Evolutionary conservation across 768 basidiomycete genomes (phyloP), one percentile per base, ranked within the genome.

Genomic region (Naganishia vishniacii): DNA sequence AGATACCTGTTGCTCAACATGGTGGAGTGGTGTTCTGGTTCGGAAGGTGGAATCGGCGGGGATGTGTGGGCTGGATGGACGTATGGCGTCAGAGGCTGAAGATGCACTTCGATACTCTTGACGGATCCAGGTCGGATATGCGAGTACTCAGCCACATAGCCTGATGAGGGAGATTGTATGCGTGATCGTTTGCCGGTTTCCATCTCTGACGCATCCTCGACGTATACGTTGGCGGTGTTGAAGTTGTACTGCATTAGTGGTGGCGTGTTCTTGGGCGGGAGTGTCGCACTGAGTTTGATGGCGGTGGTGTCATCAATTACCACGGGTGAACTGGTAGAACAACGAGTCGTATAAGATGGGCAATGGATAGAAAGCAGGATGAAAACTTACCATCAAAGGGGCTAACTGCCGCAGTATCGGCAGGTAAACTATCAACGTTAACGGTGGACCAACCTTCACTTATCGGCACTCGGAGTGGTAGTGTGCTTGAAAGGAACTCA

Each of bases 1-100:
- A 56, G 37, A 26, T 37, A 56, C 53, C 53, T 23, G 23, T 56
- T 34, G 37, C 53, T 56, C 53, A 56, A 40, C 53, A 56, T 56
- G n/a, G 53, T 26, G 12, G 53, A 56, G 13, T 56, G 53, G 20
- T 37, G 37, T 40, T 56, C 53, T 11, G 53, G 34, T 56, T 23
- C 23, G 15, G 53, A 40, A 23, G 37, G 28, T 23, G 53, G 53
- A 40, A 56, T 56, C 5, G 53, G 53, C 11, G 53, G 53, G 11
- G 53, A 32, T 5, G 42, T 8, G n/a, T 8, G 42, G n/a, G 6
- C 9, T 6, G 42, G 42, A 12, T 5, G 11, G 16, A 56, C 40
- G 31, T 37, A 56, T 34, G 53, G 53, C 2, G 53, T 56, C 34
- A 56, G 6, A 11, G 53, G 53, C 37, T 40, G 32, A n/a, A 56